Evolutionary conservation across 1,284 basidiomycete species (phyloP).

Genomic region (Ustilago trichophora): DNA sequence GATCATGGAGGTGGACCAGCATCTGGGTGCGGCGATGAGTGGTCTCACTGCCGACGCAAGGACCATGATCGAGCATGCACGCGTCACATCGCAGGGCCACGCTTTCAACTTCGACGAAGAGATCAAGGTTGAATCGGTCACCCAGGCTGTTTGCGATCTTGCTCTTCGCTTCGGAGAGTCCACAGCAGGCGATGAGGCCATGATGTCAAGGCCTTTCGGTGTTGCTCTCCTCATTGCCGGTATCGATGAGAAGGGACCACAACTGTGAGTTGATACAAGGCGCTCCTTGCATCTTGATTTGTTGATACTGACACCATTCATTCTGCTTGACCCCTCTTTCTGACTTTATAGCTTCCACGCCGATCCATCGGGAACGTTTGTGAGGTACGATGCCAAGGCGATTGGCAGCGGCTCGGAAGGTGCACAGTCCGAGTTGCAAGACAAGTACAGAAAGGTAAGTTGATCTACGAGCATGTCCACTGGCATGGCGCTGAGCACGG

Average conservation of each 20-base stretch:
- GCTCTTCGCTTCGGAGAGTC: conserved; percentile 98
- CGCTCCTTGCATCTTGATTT: background rate
- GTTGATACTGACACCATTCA: background rate
- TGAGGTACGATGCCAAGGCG: conserved; percentile 96
- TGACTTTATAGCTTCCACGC: conserved; percentile 77
- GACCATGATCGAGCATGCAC: conserved; percentile 99
- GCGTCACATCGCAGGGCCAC: conserved; percentile 90
- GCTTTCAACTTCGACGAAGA: conserved; percentile 95
- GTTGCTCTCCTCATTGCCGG: conserved; percentile 97
- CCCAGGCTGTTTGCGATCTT: conserved; percentile 97
- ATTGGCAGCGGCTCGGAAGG: conserved; percentile 98
- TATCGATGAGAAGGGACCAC: conserved; percentile 93
- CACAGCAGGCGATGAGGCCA: conserved; percentile 91
- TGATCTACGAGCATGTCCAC: background rate
- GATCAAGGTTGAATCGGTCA: conserved; percentile 84
- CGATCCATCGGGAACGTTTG: conserved; percentile 98
- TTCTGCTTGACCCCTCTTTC: too few relatives aligned
- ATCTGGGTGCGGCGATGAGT: conserved; percentile 98
- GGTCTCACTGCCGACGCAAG: conserved; percentile 96
- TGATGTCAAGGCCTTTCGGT: conserved; percentile 93
- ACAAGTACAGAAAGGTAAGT: conserved; percentile 92
- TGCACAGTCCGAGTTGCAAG: conserved; percentile 94
- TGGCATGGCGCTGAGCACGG: too few relatives aligned
- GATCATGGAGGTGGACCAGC: conserved; percentile 98
- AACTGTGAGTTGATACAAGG: conserved; percentile 70